Conservation (phyloP, 1,139 yeast species). For the Yamadazyma pseudoaaseri region DNA sequence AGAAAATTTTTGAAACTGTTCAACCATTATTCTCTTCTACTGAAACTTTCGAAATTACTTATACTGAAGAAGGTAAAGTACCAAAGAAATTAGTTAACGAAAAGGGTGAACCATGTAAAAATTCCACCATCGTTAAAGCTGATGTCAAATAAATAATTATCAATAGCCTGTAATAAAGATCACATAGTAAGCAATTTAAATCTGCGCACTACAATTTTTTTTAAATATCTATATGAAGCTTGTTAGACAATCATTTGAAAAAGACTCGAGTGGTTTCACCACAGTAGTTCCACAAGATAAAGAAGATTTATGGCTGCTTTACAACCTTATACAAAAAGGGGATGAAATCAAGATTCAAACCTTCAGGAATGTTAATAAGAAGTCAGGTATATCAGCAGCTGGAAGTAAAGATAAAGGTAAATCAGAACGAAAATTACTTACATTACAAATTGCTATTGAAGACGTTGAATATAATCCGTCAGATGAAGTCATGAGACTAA, state of each 20-base stretch:
- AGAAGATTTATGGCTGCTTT: slow-evolving; percentile 88
- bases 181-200: background rate
- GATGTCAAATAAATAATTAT: slow-evolving; percentile 55
- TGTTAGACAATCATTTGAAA: slow-evolving; percentile 20
- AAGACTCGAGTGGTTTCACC: slow-evolving; percentile 65
- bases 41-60: slow-evolving; percentile 73
- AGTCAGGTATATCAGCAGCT: slow-evolving; percentile 21
- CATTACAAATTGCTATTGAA: slow-evolving; percentile 58
- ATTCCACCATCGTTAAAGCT: slow-evolving; percentile 65
- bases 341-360: slow-evolving; percentile 75
- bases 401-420: slow-evolving; percentile 42
- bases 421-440: slow-evolving; percentile 57
- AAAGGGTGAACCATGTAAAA: slow-evolving; percentile 72
- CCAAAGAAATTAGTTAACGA: slow-evolving; percentile 76
- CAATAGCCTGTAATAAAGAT: background rate
- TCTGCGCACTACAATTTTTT: slow-evolving; percentile 1
- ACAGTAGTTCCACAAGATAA: slow-evolving; percentile 79
- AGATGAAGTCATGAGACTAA: slow-evolving; percentile 72
- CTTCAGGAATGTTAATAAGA: slow-evolving; percentile 58
- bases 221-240: slow-evolving; percentile 14
- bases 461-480: slow-evolving; percentile 76
- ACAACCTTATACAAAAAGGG: slow-evolving; percentile 73
- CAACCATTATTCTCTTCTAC: slow-evolving; percentile 89
- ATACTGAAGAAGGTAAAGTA: slow-evolving; percentile 77
- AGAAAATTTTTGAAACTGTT: slow-evolving; percentile 94